These are phyloP conservation scores for Aspergillus clavatus DNA, from an alignment of 2,329 filamentous ascomycete species.

Conservation along the genomic window DNA sequence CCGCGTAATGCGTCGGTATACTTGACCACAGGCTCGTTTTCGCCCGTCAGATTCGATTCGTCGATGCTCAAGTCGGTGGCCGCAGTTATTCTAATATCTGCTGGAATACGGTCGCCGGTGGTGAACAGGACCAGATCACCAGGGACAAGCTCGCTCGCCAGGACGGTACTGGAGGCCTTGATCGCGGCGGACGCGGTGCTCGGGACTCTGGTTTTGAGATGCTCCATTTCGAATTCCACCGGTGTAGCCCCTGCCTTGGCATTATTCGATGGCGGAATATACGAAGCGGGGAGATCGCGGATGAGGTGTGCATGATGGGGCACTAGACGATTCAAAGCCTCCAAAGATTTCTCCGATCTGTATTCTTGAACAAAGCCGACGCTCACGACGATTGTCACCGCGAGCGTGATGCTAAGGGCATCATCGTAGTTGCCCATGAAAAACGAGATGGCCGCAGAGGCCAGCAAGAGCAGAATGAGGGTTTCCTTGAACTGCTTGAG, in stretches of 20 bases:
- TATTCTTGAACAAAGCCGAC: conserved; percentile 98
- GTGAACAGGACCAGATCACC: conserved; percentile 92
- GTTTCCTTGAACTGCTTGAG: conserved; percentile 96
- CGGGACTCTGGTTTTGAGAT: conserved; percentile 42
- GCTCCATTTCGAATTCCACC: conserved; percentile 47
- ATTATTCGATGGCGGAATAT: conserved; percentile 18
- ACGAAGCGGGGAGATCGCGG: conserved; percentile 47
- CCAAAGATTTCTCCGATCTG: conserved; percentile 92
- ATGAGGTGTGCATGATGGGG: conserved; percentile 96
- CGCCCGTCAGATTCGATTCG: conserved; percentile 92
- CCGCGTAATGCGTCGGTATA: conserved; percentile 57
- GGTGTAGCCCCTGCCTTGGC: conserved; percentile 22
- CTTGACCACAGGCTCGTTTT: conserved; percentile 88
- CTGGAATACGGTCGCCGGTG: conserved; percentile 92
- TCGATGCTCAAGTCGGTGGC: conserved; percentile 89
- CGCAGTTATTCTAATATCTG: conserved; percentile 89
- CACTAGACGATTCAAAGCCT: conserved; percentile 87
- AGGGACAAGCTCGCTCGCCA: conserved; percentile 80
- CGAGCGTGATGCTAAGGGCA: conserved; percentile 89
- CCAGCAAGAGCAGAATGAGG: conserved; percentile 84
- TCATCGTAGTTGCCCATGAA: conserved; percentile 92
- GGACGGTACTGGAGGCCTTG: conserved; percentile 77
- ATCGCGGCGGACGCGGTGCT: conserved; percentile 60
- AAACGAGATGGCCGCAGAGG: conserved; percentile 81
- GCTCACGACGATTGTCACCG: conserved; percentile 92